phyloP scores from a whole-genome alignment of 805 yeast species.

The Starmerella riodocensis region DNA sequence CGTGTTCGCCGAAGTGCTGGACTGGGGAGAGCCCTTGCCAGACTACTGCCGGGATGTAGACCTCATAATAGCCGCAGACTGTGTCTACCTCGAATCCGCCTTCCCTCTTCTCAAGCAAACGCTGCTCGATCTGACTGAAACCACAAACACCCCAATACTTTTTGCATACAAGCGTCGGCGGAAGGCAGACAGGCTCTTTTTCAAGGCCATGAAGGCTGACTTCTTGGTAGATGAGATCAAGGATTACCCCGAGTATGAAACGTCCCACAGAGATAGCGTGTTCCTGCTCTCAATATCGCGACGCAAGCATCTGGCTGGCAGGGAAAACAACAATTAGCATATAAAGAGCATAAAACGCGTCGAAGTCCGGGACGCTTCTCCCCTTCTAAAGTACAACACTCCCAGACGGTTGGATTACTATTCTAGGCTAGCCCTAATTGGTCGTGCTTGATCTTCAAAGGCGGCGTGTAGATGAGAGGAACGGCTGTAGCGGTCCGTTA shows the following conservation, averaged over 20 bases:
- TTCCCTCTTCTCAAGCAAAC: constrained; percentile 42
- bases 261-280: constrained; percentile 32
- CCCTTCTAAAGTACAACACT: too few species aligned
- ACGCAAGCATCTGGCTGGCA: not conserved
- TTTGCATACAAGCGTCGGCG: constrained; percentile 46
- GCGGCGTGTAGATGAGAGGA: too few species aligned
- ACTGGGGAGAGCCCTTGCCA: constrained; percentile 37
- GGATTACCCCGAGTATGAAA: constrained; percentile 20
- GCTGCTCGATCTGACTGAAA: constrained; percentile 32
- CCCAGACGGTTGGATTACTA: too few species aligned
- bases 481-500: too few species aligned
- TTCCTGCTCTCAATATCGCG: constrained; percentile 31
- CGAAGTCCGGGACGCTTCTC: too few species aligned
- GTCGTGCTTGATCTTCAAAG: too few species aligned
- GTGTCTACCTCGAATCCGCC: constrained; percentile 43
- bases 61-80: constrained; percentile 45
- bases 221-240: constrained; percentile 25
- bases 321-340: too few species aligned
- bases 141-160: constrained; percentile 32
- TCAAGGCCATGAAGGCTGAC: constrained; percentile 26
- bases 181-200: constrained; percentile 32
- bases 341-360: not conserved
- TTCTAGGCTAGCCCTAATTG: too few species aligned
- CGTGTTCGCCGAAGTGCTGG: constrained; percentile 34
- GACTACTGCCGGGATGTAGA: constrained; percentile 30